Evolutionary conservation across 257 asterid genomes (phyloP).

Genomic region (Solanum sitiens): DNA sequence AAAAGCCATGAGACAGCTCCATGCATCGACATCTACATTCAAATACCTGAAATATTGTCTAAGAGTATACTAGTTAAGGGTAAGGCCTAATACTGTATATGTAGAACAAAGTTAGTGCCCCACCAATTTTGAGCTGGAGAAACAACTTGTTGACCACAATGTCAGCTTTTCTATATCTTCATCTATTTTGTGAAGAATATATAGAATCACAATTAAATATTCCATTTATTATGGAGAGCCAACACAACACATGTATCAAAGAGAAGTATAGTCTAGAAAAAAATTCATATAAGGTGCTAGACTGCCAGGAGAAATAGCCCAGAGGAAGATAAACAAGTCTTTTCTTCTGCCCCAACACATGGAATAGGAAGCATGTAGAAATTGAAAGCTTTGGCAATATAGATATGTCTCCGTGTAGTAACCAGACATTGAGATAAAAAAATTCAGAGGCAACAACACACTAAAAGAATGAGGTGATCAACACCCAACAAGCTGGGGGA

Average conservation of each 20-base stretch:
- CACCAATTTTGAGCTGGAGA: background rate
- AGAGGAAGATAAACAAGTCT: background rate
- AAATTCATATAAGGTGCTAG: background rate
- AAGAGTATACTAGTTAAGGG: background rate
- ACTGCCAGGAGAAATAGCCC: background rate
- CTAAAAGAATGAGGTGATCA: background rate
- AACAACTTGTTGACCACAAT: background rate
- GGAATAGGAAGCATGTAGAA: background rate
- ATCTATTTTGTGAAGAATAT: background rate
- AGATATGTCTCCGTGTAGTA: background rate
- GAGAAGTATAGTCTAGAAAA: background rate
- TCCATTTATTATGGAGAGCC: background rate
- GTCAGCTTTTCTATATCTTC: background rate
- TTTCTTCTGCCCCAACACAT: background rate
- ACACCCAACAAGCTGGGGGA: background rate
- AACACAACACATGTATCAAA: background rate
- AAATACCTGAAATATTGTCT: conserved; percentile 13
- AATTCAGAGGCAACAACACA: background rate
- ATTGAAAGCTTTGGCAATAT: background rate
- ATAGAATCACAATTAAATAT: background rate
- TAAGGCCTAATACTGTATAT: background rate
- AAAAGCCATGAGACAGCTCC: conserved; percentile 79
- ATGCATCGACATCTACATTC: conserved; percentile 44
- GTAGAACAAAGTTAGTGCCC: background rate
- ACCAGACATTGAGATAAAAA: background rate